A percentile compares a stretch with the other conserved stretches of the same genome.
Evolutionary conservation across 768 basidiomycete species (phyloP).

Genomic region (Suillus luteus): DNA sequence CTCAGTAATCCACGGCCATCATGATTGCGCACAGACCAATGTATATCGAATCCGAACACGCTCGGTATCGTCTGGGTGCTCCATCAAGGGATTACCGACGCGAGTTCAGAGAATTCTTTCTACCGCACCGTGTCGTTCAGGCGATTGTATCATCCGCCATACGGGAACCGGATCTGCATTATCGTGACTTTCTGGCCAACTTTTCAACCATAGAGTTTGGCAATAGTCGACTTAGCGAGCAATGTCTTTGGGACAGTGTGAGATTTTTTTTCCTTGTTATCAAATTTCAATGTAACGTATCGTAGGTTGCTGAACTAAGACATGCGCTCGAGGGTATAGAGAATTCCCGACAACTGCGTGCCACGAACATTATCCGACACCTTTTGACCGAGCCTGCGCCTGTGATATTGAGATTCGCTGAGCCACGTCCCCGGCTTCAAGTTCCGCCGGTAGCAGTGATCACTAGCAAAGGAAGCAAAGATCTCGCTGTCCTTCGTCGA

Average conservation of each 20-base stretch:
- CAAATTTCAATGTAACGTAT: background rate
- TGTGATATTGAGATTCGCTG: slow-evolving; percentile 16
- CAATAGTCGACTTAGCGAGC: slow-evolving; percentile 20
- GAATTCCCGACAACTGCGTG: slow-evolving; percentile 22
- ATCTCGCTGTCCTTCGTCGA: slow-evolving; percentile 55
- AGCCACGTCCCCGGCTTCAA: slow-evolving; percentile 4
- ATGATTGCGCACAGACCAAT: slow-evolving; percentile 47
- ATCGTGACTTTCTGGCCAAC: slow-evolving; percentile 36
- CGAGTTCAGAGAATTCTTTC: slow-evolving; percentile 50
- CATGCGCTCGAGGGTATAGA: slow-evolving; percentile 25
- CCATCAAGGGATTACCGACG: slow-evolving; percentile 49
- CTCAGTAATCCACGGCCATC: slow-evolving; percentile 6
- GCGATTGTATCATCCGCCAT: slow-evolving; percentile 39
- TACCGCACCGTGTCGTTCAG: slow-evolving; percentile 53
- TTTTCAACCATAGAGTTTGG: slow-evolving; percentile 29
- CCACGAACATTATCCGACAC: slow-evolving; percentile 22
- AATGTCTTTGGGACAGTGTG: slow-evolving; percentile 32
- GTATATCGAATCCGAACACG: slow-evolving; percentile 63
- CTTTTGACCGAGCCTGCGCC: slow-evolving; percentile 20
- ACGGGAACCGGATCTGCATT: slow-evolving; percentile 31
- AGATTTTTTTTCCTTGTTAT: slow-evolving; percentile 11
- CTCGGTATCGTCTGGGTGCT: slow-evolving; percentile 59
- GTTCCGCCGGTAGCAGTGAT: slow-evolving; percentile 4
- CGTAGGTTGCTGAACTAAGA: slow-evolving; percentile 25
- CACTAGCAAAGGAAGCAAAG: slow-evolving; percentile 44